phyloP scores from a whole-genome alignment of 2,329 filamentous ascomycete genomes.

The Seiridium cupressi region DNA sequence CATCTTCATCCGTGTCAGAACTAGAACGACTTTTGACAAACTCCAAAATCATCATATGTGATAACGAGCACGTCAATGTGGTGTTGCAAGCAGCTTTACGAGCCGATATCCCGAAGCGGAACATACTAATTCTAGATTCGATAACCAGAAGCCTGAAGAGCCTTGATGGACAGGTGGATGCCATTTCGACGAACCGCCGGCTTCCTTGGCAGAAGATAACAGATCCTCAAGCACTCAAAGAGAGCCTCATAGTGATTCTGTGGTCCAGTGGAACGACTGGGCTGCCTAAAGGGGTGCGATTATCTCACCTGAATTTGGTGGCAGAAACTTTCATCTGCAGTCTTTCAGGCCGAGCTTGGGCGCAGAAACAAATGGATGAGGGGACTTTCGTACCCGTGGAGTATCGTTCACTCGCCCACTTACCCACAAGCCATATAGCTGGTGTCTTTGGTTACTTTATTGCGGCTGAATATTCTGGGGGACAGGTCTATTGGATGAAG shows the following conservation, averaged over 20 bases:
- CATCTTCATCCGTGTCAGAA: constrained; percentile 48
- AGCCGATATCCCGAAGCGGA: constrained; percentile 22
- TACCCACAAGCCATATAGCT: constrained; percentile 45
- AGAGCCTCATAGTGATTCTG: constrained; percentile 28
- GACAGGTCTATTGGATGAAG: constrained; percentile 54
- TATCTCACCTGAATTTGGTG: constrained; percentile 31
- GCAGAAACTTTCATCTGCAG: constrained; percentile 2
- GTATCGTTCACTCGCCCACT: constrained; percentile 41
- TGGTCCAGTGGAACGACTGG: constrained; percentile 44
- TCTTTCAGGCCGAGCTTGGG: neutral
- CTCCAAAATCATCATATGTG: constrained; percentile 39
- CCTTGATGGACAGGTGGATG: constrained; percentile 1
- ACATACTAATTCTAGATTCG: constrained; percentile 8
- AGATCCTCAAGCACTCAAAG: constrained; percentile 5
- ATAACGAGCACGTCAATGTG: constrained; percentile 38
- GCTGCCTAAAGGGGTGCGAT: constrained; percentile 37
- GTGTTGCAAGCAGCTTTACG: constrained; percentile 40
- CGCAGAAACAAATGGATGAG: neutral
- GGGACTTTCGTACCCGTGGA: neutral
- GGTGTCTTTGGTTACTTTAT: constrained; percentile 45
- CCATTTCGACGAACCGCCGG: neutral
- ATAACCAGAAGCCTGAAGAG: constrained; percentile 5
- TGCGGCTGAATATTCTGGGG: constrained; percentile 41
- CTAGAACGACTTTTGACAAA: constrained; percentile 44
- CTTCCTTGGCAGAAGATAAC: neutral